A percentile compares a stretch with the other conserved stretches of the same genome.
These are phyloP conservation scores for Pseudonitzschia multiseries DNA, from an alignment of 108 stramenopile genomes.

Conservation along the genomic window DNA sequence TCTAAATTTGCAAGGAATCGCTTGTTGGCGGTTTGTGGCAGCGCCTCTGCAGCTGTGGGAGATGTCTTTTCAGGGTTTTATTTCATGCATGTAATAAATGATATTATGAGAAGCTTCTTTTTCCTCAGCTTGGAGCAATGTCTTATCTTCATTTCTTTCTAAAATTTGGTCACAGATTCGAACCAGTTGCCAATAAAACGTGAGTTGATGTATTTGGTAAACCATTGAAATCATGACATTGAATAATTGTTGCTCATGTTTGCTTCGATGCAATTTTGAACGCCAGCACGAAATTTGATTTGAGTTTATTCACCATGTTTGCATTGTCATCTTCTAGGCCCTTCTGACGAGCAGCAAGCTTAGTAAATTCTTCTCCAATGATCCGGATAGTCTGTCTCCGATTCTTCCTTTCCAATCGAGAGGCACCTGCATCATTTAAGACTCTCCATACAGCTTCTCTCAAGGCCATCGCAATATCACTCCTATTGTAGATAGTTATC, in stretches of 20 bases:
- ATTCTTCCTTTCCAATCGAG: not conserved
- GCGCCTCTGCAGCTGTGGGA: too few relatives aligned
- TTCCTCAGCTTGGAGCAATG: too few relatives aligned
- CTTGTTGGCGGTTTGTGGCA: too few relatives aligned
- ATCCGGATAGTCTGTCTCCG: not conserved
- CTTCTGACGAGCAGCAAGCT: not conserved
- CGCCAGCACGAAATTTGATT: not conserved
- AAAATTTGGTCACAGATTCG: too few relatives aligned
- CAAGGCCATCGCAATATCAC: not conserved
- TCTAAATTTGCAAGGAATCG: too few relatives aligned
- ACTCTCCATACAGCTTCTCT: constrained; percentile 12
- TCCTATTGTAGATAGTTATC: constrained; percentile 1
- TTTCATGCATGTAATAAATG: too few relatives aligned
- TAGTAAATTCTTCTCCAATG: constrained; percentile 14
- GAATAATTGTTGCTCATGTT: not conserved
- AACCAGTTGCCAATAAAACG: too few relatives aligned
- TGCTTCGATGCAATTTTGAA: not conserved
- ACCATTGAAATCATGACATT: too few relatives aligned
- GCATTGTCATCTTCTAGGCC: not conserved
- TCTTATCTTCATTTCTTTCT: too few relatives aligned
- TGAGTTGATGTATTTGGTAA: too few relatives aligned
- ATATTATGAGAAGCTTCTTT: too few relatives aligned
- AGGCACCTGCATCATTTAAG: constrained; percentile 10
- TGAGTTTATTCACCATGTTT: not conserved
- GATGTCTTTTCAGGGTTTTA: too few relatives aligned